These are phyloP conservation scores for Garcia nutans DNA, from an alignment of 345 rosid genomes.

Conservation along the genomic window DNA sequence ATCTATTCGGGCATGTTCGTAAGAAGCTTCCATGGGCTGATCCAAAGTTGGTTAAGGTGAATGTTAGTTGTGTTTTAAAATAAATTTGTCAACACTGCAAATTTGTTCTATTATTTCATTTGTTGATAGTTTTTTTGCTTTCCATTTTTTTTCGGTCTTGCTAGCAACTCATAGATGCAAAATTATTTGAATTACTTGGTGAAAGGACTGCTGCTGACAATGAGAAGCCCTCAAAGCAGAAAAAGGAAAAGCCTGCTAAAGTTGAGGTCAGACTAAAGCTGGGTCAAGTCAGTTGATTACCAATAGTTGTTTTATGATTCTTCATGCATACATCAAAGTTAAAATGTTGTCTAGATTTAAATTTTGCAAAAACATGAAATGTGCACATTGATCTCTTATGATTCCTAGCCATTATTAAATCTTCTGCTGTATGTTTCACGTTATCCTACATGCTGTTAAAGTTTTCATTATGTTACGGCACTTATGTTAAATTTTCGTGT, in stretches of 20 bases:
- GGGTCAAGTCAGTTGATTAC: background rate
- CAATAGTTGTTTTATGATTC: background rate
- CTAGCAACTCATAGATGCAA: constrained; percentile 73
- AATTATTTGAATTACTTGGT: constrained; percentile 77
- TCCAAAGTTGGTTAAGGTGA: constrained; percentile 81
- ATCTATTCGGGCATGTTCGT: constrained; percentile 67
- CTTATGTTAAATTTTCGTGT: background rate
- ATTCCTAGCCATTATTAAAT: background rate
- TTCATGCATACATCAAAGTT: background rate
- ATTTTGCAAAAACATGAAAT: background rate
- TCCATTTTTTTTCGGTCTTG: constrained; percentile 12
- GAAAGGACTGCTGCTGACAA: constrained; percentile 87
- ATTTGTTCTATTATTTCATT: background rate
- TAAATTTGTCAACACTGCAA: background rate
- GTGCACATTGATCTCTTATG: background rate
- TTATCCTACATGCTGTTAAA: background rate
- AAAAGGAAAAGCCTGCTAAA: constrained; percentile 90
- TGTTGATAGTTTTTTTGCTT: constrained; percentile 15
- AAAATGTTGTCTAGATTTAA: background rate
- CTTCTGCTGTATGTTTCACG: background rate
- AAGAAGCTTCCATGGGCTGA: constrained; percentile 93
- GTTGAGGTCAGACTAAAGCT: constrained; percentile 46
- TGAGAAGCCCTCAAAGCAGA: constrained; percentile 87
- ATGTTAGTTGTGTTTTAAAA: background rate
- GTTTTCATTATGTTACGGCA: background rate